These are phyloP conservation scores for Blumeria hordei DNA, from an alignment of 2,329 filamentous ascomycete genomes.

Conservation along the genomic window DNA sequence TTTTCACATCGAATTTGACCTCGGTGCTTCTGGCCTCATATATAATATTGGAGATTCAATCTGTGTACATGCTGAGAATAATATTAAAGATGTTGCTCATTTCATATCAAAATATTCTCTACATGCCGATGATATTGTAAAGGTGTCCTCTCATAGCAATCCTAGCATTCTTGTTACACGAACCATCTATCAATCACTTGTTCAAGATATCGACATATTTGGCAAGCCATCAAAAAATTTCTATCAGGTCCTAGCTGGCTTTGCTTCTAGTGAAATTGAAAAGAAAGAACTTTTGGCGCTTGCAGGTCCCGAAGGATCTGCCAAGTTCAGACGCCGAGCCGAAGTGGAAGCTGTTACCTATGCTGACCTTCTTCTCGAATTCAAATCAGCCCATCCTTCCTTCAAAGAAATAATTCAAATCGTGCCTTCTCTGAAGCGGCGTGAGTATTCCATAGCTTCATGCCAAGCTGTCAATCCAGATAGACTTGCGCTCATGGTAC, in stretches of 20 bases:
- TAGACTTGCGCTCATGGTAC: conserved; percentile 84
- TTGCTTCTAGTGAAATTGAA: conserved; percentile 60
- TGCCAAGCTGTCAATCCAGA: conserved; percentile 83
- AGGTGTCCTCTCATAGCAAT: conserved; percentile 71
- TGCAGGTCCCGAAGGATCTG: conserved; percentile 53
- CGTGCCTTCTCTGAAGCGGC: conserved; percentile 75
- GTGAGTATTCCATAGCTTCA: conserved; percentile 97
- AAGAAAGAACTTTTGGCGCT: conserved; percentile 57
- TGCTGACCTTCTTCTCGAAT: conserved; percentile 74
- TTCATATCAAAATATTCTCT: conserved; percentile 87
- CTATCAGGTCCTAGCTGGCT: conserved; percentile 79
- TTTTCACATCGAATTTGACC: conserved; percentile 98
- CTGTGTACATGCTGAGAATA: conserved; percentile 88
- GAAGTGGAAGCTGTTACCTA: conserved; percentile 85
- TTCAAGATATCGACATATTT: conserved; percentile 90
- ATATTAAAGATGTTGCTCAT: conserved; percentile 48
- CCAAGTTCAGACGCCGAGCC: conserved; percentile 74
- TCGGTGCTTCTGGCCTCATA: conserved; percentile 70
- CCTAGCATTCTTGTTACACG: conserved; percentile 52
- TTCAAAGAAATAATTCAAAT: conserved; percentile 80
- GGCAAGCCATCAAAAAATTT: conserved; percentile 93
- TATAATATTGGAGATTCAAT: conserved; percentile 97
- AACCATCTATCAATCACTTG: conserved; percentile 74
- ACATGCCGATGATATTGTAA: conserved; percentile 61
- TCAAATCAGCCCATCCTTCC: conserved; percentile 62